Conservation (phyloP, 345 rosid species). For the Salix udensis region DNA sequence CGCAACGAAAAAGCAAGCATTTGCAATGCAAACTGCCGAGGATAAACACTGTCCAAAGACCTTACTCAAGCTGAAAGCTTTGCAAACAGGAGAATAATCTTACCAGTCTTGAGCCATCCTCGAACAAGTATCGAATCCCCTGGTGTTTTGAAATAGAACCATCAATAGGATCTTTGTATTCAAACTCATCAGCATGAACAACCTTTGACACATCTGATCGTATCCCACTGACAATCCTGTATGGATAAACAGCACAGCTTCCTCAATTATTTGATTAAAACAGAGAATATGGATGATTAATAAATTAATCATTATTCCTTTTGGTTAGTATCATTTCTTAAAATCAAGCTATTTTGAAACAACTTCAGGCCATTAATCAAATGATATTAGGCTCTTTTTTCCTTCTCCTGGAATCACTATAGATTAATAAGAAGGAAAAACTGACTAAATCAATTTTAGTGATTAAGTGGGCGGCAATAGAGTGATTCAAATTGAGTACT, state of each 20-base stretch:
- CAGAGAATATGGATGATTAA: background rate
- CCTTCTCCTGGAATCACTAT: too few relatives aligned
- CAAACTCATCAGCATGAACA: slow-evolving; percentile 81
- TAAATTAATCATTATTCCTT: background rate
- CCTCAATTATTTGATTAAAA: background rate
- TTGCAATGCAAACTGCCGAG: background rate
- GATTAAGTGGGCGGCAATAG: too few relatives aligned
- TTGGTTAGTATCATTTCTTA: background rate
- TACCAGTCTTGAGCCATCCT: slow-evolving; percentile 93
- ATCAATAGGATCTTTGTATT: slow-evolving; percentile 96
- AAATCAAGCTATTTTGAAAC: background rate
- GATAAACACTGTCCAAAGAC: background rate
- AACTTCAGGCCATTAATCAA: too few relatives aligned
- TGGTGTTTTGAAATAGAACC: slow-evolving; percentile 92
- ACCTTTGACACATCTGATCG: slow-evolving; percentile 70
- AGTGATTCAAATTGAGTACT: too few relatives aligned
- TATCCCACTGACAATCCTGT: slow-evolving; percentile 67
- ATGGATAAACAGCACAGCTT: background rate
- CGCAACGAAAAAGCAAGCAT: background rate
- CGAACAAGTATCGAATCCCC: slow-evolving; percentile 90
- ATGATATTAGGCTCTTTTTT: too few relatives aligned
- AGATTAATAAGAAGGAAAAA: too few relatives aligned
- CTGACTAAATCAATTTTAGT: too few relatives aligned
- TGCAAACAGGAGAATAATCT: slow-evolving; percentile 19
- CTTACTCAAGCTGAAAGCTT: background rate